Evolutionary conservation across 2,329 filamentous ascomycete genomes (phyloP), one percentile per base, ranked within the genome.

Genomic region (Dactylellina haptotyla): DNA sequence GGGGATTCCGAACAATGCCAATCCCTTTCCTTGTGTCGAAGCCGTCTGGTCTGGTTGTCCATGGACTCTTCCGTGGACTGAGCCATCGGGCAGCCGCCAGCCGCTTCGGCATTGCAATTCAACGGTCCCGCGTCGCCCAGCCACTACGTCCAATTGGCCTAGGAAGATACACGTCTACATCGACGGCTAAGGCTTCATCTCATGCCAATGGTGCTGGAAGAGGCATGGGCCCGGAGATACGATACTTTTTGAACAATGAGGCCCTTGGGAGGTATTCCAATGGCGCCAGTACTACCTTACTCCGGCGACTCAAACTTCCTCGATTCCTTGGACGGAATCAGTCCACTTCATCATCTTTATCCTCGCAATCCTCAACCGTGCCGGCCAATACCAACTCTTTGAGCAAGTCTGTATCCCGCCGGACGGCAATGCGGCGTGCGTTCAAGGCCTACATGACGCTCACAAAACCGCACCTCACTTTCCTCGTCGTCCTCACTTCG

Each of bases 401-500:
- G 12, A 62, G 62, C 3, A 67, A 66, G 39, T 20, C 70, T 12
- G 37, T 74, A 1, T 67, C 62, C 39, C 70, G 56, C 23, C 59
- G 67, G 12, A 81, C 84, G 56, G 88, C 87, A 20, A 77, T 88
- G 45, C 84, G 85, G 74, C 91, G 93, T 66, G 85, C 87, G 63
- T 80, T 95, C 75, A 91, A 93, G 20, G 89, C 92, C 28, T 92
- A 92, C 78, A 89, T 99, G 75, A 91, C 95, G 25, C 88, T 99
- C 76, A 90, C 93, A n/a, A 99, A 99, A 80, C 95, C 95, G 2
- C 92, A 94, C 59, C 88, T 99, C 53, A 94, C 92, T 5, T 90
- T 96, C 77, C 88, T 99, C 50, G 90, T 99, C 75, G 90, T 97
- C 30, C 88, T 99, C 51, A 92, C 92, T 0, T 92, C 94, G 26